Percentiles rank a stretch among this genome's conserved stretches.
These are phyloP conservation scores for Xerocomellus dryophilus DNA, from an alignment of 768 basidiomycete genomes.

Conservation along the genomic window DNA sequence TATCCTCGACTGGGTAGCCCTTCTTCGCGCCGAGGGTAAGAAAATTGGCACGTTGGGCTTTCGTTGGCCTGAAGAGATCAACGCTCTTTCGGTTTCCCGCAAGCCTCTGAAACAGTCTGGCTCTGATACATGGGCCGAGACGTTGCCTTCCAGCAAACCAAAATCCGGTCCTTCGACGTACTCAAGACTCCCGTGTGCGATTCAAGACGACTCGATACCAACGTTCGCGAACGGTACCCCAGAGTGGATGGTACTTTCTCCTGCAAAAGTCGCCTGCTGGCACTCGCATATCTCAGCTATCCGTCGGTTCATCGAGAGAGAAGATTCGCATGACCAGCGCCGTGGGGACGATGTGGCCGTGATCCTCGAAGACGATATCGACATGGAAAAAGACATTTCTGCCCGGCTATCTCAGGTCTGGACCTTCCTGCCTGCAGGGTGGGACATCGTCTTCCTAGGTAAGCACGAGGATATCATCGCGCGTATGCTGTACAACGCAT, in stretches of 20 bases:
- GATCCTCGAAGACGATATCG: conserved; percentile 77
- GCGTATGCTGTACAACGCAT: too few species aligned
- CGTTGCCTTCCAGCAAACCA: background rate
- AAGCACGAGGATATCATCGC: too few species aligned
- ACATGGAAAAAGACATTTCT: conserved; percentile 68
- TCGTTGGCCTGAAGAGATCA: conserved; percentile 40
- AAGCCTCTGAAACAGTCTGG: conserved; percentile 13
- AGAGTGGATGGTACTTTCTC: conserved; percentile 51
- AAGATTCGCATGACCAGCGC: conserved; percentile 4
- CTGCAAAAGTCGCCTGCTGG: conserved; percentile 67
- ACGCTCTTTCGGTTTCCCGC: conserved; percentile 22
- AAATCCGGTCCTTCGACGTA: background rate
- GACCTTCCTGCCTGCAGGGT: too few species aligned
- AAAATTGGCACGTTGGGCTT: conserved; percentile 14
- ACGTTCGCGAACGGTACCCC: conserved; percentile 38
- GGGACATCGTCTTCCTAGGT: too few species aligned
- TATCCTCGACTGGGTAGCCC: conserved; percentile 44
- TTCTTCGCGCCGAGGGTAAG: background rate
- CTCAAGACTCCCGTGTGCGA: conserved; percentile 43
- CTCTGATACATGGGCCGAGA: conserved; percentile 21
- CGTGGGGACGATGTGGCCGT: conserved; percentile 39
- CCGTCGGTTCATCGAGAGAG: conserved; percentile 38
- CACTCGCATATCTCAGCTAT: conserved; percentile 61
- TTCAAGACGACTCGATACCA: conserved; percentile 37
- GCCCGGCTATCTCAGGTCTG: too few species aligned